Base-by-base conservation (phyloP, 495 filamentous ascomycete genomes). In the Daldinia childiae region DNA sequence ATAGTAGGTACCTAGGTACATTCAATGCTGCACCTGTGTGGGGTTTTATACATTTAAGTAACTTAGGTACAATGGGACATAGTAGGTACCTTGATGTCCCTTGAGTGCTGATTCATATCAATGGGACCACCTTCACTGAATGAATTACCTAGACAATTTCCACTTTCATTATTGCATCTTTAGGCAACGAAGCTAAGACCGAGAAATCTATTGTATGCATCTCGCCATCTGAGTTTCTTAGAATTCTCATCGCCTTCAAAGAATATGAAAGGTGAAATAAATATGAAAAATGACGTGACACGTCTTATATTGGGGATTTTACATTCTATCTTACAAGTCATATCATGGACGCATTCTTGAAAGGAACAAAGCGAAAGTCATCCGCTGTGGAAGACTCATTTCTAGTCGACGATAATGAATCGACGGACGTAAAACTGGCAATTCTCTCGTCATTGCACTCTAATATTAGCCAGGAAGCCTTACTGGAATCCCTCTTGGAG, bases 401-500 rank as follows among this genome's bases (percentile, higher is more conserved):
- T 52, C 1, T n/a, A 21, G 63, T 67, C 52, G 76, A 80, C 17
- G 75, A 69, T 30, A 79, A 93, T 15, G 91, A 94, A 19, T 90
- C 92, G 4, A 98, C 95, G 0, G 95, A 98, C 73, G 79, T 95
- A 69, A 98, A 97, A 75, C 80, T 98, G 3, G 93, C 93, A 2
- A 85, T 94, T 1, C 84, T 98, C 6, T 83, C 89, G 1, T 98
- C 95, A 0, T 85, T 98, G 1, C 85, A 92, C 70, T 88, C 92
- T 0, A 64, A 81, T 4, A 64, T 89, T 3, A 84, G 89, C 50
- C 88, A 92, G 62, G 85, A 88, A 21, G 78, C 84, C 1, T 84
- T 97, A 0, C 84, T 98, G 0, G 95, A 98, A 69, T 79, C 92
- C 11, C 87, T 98, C 0, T 81, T 97, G 0, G 89, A 88, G 0